Conservation (phyloP, 768 basidiomycete genomes). For the Collybia sordida region DNA sequence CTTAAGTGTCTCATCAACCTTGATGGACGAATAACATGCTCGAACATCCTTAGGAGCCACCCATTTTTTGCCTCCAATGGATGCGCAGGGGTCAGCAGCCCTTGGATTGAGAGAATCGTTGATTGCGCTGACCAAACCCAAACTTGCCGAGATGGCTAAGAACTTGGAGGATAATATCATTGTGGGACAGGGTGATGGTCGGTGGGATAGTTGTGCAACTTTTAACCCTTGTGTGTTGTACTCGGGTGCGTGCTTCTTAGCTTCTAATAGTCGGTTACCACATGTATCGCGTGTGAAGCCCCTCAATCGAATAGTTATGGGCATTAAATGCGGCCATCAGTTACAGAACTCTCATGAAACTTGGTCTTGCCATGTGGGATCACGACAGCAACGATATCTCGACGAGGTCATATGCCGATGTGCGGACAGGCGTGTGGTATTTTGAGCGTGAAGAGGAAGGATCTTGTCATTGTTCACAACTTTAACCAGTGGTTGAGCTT, state of each 20-base stretch:
- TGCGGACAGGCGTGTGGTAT: no score
- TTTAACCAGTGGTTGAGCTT: no score
- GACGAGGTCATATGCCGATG: no score
- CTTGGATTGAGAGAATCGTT: not conserved
- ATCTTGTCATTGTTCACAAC: no score
- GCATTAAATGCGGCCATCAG: conserved; percentile 5
- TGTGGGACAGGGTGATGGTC: not conserved
- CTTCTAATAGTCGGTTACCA: conserved; percentile 3
- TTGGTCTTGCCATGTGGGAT: conserved; percentile 4
- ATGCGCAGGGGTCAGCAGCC: conserved; percentile 45
- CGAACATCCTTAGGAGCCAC: conserved; percentile 50
- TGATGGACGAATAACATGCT: conserved; percentile 49
- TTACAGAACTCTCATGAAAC: not conserved
- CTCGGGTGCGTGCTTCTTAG: not conserved
- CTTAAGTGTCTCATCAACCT: conserved; percentile 45
- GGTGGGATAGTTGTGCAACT: no score
- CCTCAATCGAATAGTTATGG: not conserved
- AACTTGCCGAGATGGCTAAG: conserved; percentile 9
- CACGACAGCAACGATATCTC: conserved; percentile 1
- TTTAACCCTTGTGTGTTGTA: not conserved
- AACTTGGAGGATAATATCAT: conserved; percentile 8
- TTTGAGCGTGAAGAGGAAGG: no score
- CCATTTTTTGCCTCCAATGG: conserved; percentile 56
- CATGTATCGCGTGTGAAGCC: conserved; percentile 2
- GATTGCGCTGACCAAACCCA: conserved; percentile 8